Conservation (phyloP, 129 eudicot species). For the Ambrosia trifida region DNA sequence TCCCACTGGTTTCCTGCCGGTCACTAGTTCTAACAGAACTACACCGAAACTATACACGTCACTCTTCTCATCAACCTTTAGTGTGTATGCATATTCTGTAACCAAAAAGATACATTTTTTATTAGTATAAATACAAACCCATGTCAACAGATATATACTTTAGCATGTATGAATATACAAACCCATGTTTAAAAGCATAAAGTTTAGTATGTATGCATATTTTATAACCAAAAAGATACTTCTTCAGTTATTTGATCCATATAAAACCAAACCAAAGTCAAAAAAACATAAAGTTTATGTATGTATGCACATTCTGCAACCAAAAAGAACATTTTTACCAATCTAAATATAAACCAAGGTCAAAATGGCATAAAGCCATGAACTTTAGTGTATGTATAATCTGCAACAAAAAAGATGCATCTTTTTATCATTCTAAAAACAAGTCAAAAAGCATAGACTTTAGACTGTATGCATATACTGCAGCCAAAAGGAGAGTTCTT, state of each 20-base stretch:
- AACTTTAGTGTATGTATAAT: background rate
- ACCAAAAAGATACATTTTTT: background rate
- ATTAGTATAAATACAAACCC: conserved; percentile 5
- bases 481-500: conserved; percentile 4
- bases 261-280: background rate
- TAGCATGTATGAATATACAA: conserved; percentile 53
- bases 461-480: conserved; percentile 70
- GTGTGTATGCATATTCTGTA: conserved; percentile 92
- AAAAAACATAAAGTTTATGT: conserved; percentile 5
- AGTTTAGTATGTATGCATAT: background rate
- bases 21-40: conserved; percentile 83
- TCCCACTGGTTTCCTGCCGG: conserved; percentile 89
- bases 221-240: background rate
- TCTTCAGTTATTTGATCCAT: background rate
- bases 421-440: background rate
- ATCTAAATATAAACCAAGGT: background rate
- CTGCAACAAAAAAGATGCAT: background rate
- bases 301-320: background rate
- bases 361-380: background rate
- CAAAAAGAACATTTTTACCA: background rate
- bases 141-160: conserved; percentile 25
- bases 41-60: conserved; percentile 97
- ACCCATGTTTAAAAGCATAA: conserved; percentile 6
- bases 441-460: background rate
- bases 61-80: conserved; percentile 95